Evolutionary conservation across 2,329 filamentous ascomycete genomes (phyloP).

Genomic region (Paecilomyces dactylethromorphus): DNA sequence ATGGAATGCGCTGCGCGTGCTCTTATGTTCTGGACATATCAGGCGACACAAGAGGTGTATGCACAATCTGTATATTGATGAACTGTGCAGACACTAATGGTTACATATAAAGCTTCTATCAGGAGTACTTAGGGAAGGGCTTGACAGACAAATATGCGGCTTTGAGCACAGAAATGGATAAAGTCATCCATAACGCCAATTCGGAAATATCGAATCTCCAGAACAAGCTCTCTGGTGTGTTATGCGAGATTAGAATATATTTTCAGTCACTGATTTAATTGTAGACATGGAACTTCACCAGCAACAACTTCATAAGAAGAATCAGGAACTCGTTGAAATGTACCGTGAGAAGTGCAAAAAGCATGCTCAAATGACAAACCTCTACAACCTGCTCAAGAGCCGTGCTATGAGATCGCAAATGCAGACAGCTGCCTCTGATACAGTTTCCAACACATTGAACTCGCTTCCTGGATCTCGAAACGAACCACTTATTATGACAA

Average conservation of each 20-base stretch:
- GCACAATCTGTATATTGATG: neutral
- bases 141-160: constrained; percentile 64
- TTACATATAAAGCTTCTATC: constrained; percentile 55
- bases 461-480: constrained; percentile 19
- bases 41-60: constrained; percentile 74
- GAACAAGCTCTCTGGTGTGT: constrained; percentile 56
- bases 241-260: neutral
- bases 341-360: constrained; percentile 66
- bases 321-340: constrained; percentile 61
- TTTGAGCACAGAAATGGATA: constrained; percentile 63
- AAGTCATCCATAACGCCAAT: constrained; percentile 68
- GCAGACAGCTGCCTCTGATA: constrained; percentile 49
- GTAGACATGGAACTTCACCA: constrained; percentile 56
- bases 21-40: constrained; percentile 38
- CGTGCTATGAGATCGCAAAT: constrained; percentile 50
- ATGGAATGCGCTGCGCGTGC: constrained; percentile 52
- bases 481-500: constrained; percentile 7
- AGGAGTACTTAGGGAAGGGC: constrained; percentile 66
- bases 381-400: constrained; percentile 52
- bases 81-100: constrained; percentile 8
- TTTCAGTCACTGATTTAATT: constrained; percentile 3
- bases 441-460: constrained; percentile 42
- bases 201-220: constrained; percentile 62
- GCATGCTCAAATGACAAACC: constrained; percentile 59
- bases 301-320: constrained; percentile 59